phyloP scores from a whole-genome alignment of 352 stramenopile genomes.

The Nothophytophthora sp. region DNA sequence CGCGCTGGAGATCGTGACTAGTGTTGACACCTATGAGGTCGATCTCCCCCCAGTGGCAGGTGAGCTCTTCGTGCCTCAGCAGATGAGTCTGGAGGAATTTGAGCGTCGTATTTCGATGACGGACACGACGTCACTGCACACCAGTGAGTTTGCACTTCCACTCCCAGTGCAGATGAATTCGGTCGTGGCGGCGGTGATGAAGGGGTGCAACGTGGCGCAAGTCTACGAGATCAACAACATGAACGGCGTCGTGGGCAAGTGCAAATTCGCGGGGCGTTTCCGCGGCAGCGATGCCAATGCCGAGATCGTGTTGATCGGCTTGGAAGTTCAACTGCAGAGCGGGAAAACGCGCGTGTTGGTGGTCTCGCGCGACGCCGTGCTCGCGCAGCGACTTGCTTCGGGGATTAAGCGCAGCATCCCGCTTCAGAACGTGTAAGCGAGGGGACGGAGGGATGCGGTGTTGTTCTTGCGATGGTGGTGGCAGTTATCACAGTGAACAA shows the following conservation, averaged over 20 bases:
- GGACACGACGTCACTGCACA: slow-evolving; percentile 55
- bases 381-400: slow-evolving; percentile 52
- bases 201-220: slow-evolving; percentile 66
- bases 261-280: slow-evolving; percentile 70
- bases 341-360: slow-evolving; percentile 69
- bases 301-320: slow-evolving; percentile 55
- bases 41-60: slow-evolving; percentile 62
- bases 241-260: slow-evolving; percentile 53
- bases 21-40: slow-evolving; percentile 51
- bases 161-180: slow-evolving; percentile 51
- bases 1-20: slow-evolving; percentile 64
- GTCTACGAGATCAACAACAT: slow-evolving; percentile 82
- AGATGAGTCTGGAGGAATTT: slow-evolving; percentile 78
- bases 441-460: too few relatives aligned
- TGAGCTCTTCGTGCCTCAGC: slow-evolving; percentile 69
- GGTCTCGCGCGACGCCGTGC: slow-evolving; percentile 47
- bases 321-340: slow-evolving; percentile 65
- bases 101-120: slow-evolving; percentile 61
- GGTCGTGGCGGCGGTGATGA: slow-evolving; percentile 50
- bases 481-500: too few relatives aligned
- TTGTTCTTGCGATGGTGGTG: too few relatives aligned
- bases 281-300: slow-evolving; percentile 36
- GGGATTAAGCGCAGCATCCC: slow-evolving; percentile 56
- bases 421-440: slow-evolving; percentile 9
- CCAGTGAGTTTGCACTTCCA: slow-evolving; percentile 54